Evolutionary conservation across 2,329 filamentous ascomycete genomes (phyloP), one percentile per base, ranked within the genome.

Genomic region (Fusarium sulawesiense): DNA sequence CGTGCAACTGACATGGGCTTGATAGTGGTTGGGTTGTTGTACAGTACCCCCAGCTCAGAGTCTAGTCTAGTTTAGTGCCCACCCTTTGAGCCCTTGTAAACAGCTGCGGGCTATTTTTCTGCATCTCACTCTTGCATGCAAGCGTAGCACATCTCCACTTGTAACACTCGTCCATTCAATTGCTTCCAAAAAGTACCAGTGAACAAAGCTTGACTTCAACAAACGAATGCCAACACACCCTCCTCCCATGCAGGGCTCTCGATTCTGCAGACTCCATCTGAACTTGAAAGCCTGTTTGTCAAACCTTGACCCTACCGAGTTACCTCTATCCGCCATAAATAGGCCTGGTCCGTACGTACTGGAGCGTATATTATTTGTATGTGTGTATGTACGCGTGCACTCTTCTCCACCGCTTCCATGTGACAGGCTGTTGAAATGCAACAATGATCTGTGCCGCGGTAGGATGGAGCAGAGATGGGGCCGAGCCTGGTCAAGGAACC

Each of bases 401-500:
- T 55, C 42, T 61, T 61, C 70, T 56, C 72, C 72, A 74, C 72
- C 58, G 32, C 59, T 44, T 47, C 62, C 64, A 63, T 74, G 70
- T 71, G 64, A 73, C 59, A 71, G 64, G 64, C 62, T 62, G 56
- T 70, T 54, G 60, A 73, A 64, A 49, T 64, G 70, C 72, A 60
- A 73, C 57, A 62, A 64, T 71, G 64, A 74, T 71, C 66, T 73
- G 71, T 74, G 73, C 70, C 66, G 61, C 58, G 59, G 65, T 56
- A 51, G 44, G 59, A 67, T 57, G 72, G 64, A 47, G 66, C 55
- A 63, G 48, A 69, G 47, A 63, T 44, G 60, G 56, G 53, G 61
- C 67, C 66, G 64, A 61, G 58, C 59, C 61, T 56, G 61, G 67
- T 67, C 64, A 50, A 59, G 47, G 48, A 61, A 42, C 54, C 37